phyloP scores from a whole-genome alignment of 768 basidiomycete genomes.

The Boletus sp. region DNA sequence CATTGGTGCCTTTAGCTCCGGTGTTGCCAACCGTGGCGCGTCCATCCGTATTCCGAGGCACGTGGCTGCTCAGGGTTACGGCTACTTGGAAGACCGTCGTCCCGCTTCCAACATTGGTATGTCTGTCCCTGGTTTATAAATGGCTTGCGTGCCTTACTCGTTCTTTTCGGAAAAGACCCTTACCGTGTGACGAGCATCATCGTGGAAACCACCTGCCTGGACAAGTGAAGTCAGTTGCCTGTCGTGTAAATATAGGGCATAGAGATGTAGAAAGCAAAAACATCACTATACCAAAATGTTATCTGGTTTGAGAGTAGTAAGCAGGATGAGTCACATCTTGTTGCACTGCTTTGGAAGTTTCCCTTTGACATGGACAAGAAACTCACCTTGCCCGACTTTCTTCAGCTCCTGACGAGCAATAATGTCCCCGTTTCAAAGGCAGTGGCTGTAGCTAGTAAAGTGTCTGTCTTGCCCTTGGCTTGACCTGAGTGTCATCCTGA shows the following conservation, averaged over 20 bases:
- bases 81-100: slow-evolving; percentile 95
- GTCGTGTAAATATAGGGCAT: slow-evolving; percentile 10
- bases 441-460: slow-evolving; percentile 67
- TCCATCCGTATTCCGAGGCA: slow-evolving; percentile 95
- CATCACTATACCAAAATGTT: slow-evolving; percentile 23
- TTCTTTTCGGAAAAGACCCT: slow-evolving; percentile 57
- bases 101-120: slow-evolving; percentile 97
- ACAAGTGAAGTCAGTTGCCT: slow-evolving; percentile 42
- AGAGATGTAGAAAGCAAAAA: slow-evolving; percentile 11
- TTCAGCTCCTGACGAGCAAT: slow-evolving; percentile 61
- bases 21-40: slow-evolving; percentile 97
- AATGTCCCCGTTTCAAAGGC: slow-evolving; percentile 61
- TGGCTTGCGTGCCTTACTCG: neutral
- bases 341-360: neutral
- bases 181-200: slow-evolving; percentile 92
- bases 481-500: slow-evolving; percentile 4
- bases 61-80: slow-evolving; percentile 88
- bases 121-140: slow-evolving; percentile 24
- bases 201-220: slow-evolving; percentile 81
- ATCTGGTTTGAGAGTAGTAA: slow-evolving; percentile 5
- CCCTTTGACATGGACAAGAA: slow-evolving; percentile 34
- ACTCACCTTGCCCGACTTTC: slow-evolving; percentile 61
- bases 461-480: slow-evolving; percentile 41
- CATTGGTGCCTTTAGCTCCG: slow-evolving; percentile 87
- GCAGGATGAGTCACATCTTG: neutral